These are phyloP conservation scores for Hypoxylon sp. DNA, from an alignment of 2,329 filamentous ascomycete genomes.

Conservation along the genomic window DNA sequence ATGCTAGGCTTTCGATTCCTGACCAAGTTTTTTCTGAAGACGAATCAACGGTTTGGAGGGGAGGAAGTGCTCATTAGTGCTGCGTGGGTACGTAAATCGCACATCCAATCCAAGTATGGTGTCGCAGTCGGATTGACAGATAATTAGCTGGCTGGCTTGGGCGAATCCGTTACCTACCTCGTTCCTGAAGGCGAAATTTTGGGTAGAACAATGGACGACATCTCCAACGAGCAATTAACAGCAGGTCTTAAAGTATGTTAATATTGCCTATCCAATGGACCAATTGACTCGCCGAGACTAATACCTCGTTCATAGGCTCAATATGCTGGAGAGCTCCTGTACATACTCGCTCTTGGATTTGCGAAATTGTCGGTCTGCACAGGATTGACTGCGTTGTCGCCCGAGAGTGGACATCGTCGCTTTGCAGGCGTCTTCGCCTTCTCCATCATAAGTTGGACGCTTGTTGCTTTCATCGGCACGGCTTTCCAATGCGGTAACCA, in stretches of 20 bases:
- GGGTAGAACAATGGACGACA: conserved; percentile 24
- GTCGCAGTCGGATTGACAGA: conserved; percentile 13
- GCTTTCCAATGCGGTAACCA: conserved; percentile 30
- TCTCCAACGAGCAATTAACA: conserved; percentile 25
- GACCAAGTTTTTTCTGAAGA: conserved; percentile 37
- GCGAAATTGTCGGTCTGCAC: conserved; percentile 32
- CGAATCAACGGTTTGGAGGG: conserved; percentile 30
- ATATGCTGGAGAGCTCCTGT: conserved; percentile 28
- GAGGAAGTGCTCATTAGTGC: conserved; percentile 35
- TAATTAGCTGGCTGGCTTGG: conserved; percentile 30
- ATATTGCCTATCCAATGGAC: background rate
- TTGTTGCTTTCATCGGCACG: conserved; percentile 27
- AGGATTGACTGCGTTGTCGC: conserved; percentile 28
- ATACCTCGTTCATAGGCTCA: conserved; percentile 16
- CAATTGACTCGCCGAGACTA: background rate
- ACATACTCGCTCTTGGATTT: conserved; percentile 27
- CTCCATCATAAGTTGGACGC: conserved; percentile 16
- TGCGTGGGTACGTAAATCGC: conserved; percentile 29
- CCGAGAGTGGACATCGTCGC: conserved; percentile 28
- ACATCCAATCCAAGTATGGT: background rate
- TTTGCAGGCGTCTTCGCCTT: conserved; percentile 22
- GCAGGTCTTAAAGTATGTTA: conserved; percentile 32
- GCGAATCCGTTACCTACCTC: conserved; percentile 33
- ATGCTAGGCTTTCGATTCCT: conserved; percentile 35
- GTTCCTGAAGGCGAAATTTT: conserved; percentile 30